phyloP scores from a whole-genome alignment of 2,329 filamentous ascomycete species.

The Aureobasidium sp. region DNA sequence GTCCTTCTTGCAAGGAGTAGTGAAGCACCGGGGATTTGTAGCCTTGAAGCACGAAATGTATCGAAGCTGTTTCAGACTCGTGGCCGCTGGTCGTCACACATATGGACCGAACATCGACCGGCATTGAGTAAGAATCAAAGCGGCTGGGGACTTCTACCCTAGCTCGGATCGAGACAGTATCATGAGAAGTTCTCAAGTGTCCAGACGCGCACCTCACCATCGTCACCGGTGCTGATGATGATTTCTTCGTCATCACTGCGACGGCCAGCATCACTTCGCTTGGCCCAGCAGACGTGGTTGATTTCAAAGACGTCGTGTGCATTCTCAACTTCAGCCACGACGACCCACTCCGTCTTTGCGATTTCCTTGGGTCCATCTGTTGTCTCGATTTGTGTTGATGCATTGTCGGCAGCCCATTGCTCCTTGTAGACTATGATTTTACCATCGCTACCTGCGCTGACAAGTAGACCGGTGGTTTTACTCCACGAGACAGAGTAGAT shows the following conservation, averaged over 20 bases:
- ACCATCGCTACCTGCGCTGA: slow-evolving; percentile 85
- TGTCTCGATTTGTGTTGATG: slow-evolving; percentile 23
- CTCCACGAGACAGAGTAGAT: slow-evolving; percentile 87
- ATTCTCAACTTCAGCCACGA: slow-evolving; percentile 61
- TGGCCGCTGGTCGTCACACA: background rate
- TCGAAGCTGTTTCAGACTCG: background rate
- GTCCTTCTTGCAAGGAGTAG: background rate
- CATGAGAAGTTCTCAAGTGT: slow-evolving; percentile 37
- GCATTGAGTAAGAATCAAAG: background rate
- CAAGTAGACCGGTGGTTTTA: slow-evolving; percentile 64
- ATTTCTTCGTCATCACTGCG: slow-evolving; percentile 67
- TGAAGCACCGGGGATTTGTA: no score
- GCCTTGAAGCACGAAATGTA: background rate
- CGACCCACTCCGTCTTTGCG: slow-evolving; percentile 55
- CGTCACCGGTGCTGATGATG: slow-evolving; percentile 84
- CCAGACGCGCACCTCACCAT: slow-evolving; percentile 84
- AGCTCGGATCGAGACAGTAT: background rate
- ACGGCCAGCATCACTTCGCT: slow-evolving; percentile 61
- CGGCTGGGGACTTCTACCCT: background rate
- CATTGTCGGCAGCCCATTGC: slow-evolving; percentile 31
- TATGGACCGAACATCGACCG: background rate
- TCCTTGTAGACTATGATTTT: slow-evolving; percentile 74
- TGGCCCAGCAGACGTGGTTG: slow-evolving; percentile 86
- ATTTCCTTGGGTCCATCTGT: slow-evolving; percentile 20
- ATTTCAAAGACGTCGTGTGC: slow-evolving; percentile 91